A percentile compares a stretch with the other conserved stretches of the same genome.
Evolutionary conservation across 2,329 filamentous ascomycete species (phyloP).

Genomic region (Sporothrix inflata): DNA sequence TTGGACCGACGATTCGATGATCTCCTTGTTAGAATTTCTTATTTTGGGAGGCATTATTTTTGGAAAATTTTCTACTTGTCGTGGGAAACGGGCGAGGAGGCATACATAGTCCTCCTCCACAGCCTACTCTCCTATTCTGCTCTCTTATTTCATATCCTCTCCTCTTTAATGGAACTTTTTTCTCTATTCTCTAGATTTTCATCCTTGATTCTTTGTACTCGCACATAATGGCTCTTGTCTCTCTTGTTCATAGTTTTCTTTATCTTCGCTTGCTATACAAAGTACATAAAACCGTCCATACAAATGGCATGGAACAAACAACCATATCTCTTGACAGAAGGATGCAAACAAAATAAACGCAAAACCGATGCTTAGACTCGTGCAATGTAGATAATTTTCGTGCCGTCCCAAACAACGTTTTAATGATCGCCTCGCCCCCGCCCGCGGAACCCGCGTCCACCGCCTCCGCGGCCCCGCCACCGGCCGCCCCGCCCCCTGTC

Average conservation of each 20-base stretch:
- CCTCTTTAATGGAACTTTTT: constrained; percentile 17
- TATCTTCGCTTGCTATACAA: constrained; percentile 12
- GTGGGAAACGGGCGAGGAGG: neutral
- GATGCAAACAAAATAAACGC: neutral
- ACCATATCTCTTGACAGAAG: neutral
- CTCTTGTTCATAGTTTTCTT: neutral
- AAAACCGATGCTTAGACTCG: neutral
- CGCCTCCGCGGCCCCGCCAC: constrained; percentile 40
- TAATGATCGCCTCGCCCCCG: constrained; percentile 28
- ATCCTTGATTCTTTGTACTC: too few species aligned
- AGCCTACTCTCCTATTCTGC: constrained; percentile 2
- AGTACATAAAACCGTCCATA: neutral
- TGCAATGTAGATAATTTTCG: neutral
- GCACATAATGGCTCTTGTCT: neutral
- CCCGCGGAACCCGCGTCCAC: constrained; percentile 38
- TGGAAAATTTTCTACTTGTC: neutral
- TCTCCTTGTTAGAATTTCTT: neutral
- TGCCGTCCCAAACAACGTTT: neutral
- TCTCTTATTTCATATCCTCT: constrained; percentile 15
- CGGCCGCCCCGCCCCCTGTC: constrained; percentile 43
- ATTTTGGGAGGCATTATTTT: neutral
- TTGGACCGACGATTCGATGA: constrained; percentile 7
- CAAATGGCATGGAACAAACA: neutral
- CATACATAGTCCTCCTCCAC: neutral
- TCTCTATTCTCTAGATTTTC: neutral